These are phyloP conservation scores for Aureobasidium sp. DNA, from an alignment of 2,329 filamentous ascomycete species.

Conservation along the genomic window DNA sequence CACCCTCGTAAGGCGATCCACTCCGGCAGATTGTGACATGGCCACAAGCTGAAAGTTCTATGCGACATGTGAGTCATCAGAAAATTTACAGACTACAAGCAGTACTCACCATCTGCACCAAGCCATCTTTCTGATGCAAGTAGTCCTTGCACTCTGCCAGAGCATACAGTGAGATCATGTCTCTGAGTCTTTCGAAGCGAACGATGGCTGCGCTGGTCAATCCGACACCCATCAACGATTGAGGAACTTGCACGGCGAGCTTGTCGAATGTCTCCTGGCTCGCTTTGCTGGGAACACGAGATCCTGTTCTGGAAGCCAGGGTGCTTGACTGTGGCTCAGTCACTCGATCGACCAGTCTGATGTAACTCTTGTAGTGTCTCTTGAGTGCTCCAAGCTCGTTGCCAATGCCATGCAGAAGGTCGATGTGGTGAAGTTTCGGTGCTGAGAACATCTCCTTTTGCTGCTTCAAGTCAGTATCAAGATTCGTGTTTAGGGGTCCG, in stretches of 20 bases:
- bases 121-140: slow-evolving; percentile 61
- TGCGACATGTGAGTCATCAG: slow-evolving; percentile 17
- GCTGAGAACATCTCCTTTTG: slow-evolving; percentile 50
- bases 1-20: slow-evolving; percentile 64
- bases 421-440: slow-evolving; percentile 40
- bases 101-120: slow-evolving; percentile 57
- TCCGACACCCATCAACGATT: slow-evolving; percentile 38
- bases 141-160: slow-evolving; percentile 56
- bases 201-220: slow-evolving; percentile 46
- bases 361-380: slow-evolving; percentile 55
- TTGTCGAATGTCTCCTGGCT: slow-evolving; percentile 26
- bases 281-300: slow-evolving; percentile 29
- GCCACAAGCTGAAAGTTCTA: slow-evolving; percentile 74
- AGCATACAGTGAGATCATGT: slow-evolving; percentile 54
- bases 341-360: slow-evolving; percentile 53
- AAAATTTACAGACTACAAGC: neutral
- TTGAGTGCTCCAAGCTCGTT: slow-evolving; percentile 55
- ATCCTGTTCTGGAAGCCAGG: slow-evolving; percentile 36
- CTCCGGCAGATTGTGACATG: slow-evolving; percentile 65
- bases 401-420: slow-evolving; percentile 52
- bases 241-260: slow-evolving; percentile 17
- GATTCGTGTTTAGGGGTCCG: neutral
- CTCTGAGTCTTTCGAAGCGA: slow-evolving; percentile 53
- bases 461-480: slow-evolving; percentile 24
- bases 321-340: slow-evolving; percentile 41